These are phyloP conservation scores for Medicago lupulina DNA, from an alignment of 306 rosid species.

Conservation along the genomic window DNA sequence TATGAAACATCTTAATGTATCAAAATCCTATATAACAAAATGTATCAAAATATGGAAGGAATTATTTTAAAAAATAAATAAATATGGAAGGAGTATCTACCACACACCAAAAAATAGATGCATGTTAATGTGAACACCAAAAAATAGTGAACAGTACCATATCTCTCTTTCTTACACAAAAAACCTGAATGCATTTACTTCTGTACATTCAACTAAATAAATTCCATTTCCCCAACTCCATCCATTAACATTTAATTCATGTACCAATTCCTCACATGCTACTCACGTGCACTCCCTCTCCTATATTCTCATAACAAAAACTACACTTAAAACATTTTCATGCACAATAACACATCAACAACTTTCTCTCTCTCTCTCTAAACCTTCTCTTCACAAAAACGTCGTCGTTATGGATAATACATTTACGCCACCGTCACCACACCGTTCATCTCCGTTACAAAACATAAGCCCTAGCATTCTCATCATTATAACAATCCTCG, in stretches of 20 bases:
- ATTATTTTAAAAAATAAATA: too few species aligned
- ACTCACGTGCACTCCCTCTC: slow-evolving; percentile 37
- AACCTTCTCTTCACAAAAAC: too few species aligned
- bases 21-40: too few species aligned
- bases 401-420: slow-evolving; percentile 1
- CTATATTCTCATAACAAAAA: background rate
- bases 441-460: slow-evolving; percentile 40
- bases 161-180: background rate
- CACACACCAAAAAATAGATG: background rate
- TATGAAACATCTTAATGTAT: too few species aligned
- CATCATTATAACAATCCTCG: slow-evolving; percentile 56
- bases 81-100: background rate
- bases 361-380: slow-evolving; percentile 17
- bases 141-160: background rate
- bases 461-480: slow-evolving; percentile 62
- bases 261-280: slow-evolving; percentile 29
- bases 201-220: slow-evolving; percentile 28
- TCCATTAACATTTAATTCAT: slow-evolving; percentile 40
- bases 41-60: too few species aligned
- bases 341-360: background rate
- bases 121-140: background rate
- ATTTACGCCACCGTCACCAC: slow-evolving; percentile 30
- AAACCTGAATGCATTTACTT: slow-evolving; percentile 45
- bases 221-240: slow-evolving; percentile 18
- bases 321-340: background rate